Evolutionary conservation across 1,284 basidiomycete genomes (phyloP).

Genomic region (Cutaneotrichosporon curvatum): DNA sequence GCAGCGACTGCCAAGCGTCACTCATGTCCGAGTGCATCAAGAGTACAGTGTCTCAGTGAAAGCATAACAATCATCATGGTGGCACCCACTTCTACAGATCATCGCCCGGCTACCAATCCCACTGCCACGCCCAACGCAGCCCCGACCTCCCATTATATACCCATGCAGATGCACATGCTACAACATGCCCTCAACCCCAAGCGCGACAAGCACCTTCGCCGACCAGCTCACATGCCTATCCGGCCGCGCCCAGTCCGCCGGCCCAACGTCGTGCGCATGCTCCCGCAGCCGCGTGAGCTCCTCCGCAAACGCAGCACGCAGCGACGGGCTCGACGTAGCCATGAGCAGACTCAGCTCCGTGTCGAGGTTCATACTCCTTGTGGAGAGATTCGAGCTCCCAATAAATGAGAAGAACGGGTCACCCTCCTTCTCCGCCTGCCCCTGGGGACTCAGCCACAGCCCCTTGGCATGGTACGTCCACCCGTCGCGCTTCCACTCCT

Average conservation of each 20-base stretch:
- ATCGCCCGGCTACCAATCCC: too few relatives aligned
- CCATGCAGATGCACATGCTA: slow-evolving; percentile 9
- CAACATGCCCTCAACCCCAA: slow-evolving; percentile 46
- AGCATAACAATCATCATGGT: too few relatives aligned
- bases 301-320: slow-evolving; percentile 44
- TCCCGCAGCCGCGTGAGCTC: slow-evolving; percentile 49
- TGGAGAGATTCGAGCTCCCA: slow-evolving; percentile 93
- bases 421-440: not conserved
- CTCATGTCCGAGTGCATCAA: too few relatives aligned
- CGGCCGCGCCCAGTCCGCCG: slow-evolving; percentile 46
- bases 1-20: too few relatives aligned
- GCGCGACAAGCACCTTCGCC: slow-evolving; percentile 58
- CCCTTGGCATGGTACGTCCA: slow-evolving; percentile 99
- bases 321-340: slow-evolving; percentile 54
- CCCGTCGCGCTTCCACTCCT: slow-evolving; percentile 79
- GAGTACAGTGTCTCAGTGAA: too few relatives aligned
- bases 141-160: not conserved
- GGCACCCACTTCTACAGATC: too few relatives aligned
- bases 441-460: slow-evolving; percentile 12
- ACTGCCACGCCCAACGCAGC: too few relatives aligned
- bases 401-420: slow-evolving; percentile 74
- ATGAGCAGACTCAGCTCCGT: slow-evolving; percentile 87
- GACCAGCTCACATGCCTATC: slow-evolving; percentile 63
- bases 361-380: slow-evolving; percentile 82
- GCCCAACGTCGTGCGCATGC: slow-evolving; percentile 48